Base-by-base conservation (phyloP, 1,284 basidiomycete species). In the Trichosporon coremiiforme region DNA sequence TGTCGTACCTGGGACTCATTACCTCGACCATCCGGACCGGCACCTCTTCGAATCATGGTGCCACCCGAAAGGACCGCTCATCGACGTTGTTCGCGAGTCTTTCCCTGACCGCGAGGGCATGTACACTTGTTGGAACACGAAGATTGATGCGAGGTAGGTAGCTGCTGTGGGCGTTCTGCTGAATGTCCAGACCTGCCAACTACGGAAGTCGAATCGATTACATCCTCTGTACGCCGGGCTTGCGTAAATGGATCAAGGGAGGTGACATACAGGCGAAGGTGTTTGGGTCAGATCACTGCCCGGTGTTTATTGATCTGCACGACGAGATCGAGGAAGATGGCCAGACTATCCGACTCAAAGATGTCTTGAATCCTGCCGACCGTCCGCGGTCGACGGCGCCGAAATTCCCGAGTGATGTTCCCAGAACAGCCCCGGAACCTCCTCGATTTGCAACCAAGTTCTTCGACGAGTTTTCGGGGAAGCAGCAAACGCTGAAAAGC, bases 201-300 rank as follows among this genome's bases (percentile, higher is more conserved):
- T 99, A 98, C 76, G 96, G 96, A 17, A 91, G 93, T 0, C 89
- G 97, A 3, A 91, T 99, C 69, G 97, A 99, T 83, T 95, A 95
- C 81, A 91, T 98, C 68, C 88, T 99, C 65, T 88, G 92, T 72
- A 94, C 95, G 0, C 88, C 87, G 1, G 93, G 92, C 6, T 86
- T 99, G 1, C 85, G 95, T 2, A 92, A 91, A 0, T 98, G 95
- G 95, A 88, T 99, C 77, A 94, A 93, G 77, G 86, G 87, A 64
- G 91, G 91, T 0, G 93, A 99, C 78, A 97, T 98, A 66, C 91
- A 92, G 75, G 89, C 91, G 6, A 86, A 89, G 5, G 81, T 98
- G 69, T 92, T 91, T 75, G 96, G 97, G 4, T 96, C 94, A 25
- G 96, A 99, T 81, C 96, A 99, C 78, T 99, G 97, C 80, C 96